These are phyloP conservation scores for Exophiala aquamarina DNA, from an alignment of 2,329 filamentous ascomycete genomes.

Conservation along the genomic window DNA sequence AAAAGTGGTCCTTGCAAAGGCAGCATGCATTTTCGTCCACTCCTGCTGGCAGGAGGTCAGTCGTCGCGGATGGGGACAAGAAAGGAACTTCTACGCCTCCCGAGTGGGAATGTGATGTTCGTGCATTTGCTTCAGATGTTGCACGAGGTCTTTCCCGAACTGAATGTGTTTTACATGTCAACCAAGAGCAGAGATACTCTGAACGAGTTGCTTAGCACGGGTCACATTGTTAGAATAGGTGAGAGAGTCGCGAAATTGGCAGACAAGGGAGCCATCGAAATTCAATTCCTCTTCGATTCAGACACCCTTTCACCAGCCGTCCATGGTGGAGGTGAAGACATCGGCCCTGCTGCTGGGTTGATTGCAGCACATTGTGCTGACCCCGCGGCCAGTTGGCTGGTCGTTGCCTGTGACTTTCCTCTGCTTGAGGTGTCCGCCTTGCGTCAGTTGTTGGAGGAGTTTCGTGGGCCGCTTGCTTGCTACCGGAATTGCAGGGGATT, in stretches of 20 bases:
- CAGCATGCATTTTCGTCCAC: slow-evolving; percentile 12
- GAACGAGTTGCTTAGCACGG: too few species aligned
- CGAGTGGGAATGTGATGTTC: too few species aligned
- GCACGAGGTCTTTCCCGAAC: too few species aligned
- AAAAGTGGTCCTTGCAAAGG: too few species aligned
- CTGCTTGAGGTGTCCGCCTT: slow-evolving; percentile 32
- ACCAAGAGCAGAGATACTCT: too few species aligned
- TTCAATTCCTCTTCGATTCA: slow-evolving; percentile 13
- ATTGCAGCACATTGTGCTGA: slow-evolving; percentile 32
- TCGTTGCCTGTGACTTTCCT: slow-evolving; percentile 38
- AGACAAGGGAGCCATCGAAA: too few species aligned
- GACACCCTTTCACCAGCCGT: too few species aligned
- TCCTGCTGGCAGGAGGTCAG: slow-evolving; percentile 35
- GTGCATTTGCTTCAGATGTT: too few species aligned
- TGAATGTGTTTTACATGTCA: too few species aligned
- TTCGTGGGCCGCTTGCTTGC: slow-evolving; percentile 34
- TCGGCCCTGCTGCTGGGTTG: slow-evolving; percentile 32
- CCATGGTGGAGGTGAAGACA: too few species aligned
- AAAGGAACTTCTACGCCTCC: slow-evolving; percentile 34
- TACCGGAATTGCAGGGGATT: slow-evolving; percentile 33
- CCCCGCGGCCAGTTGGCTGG: slow-evolving; percentile 33
- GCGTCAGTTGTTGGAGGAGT: slow-evolving; percentile 29
- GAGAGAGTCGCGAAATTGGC: too few species aligned
- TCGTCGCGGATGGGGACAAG: slow-evolving; percentile 34
- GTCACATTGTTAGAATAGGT: too few species aligned